Base-by-base conservation (phyloP, 768 basidiomycete genomes). In the Boletus rex-veris region DNA sequence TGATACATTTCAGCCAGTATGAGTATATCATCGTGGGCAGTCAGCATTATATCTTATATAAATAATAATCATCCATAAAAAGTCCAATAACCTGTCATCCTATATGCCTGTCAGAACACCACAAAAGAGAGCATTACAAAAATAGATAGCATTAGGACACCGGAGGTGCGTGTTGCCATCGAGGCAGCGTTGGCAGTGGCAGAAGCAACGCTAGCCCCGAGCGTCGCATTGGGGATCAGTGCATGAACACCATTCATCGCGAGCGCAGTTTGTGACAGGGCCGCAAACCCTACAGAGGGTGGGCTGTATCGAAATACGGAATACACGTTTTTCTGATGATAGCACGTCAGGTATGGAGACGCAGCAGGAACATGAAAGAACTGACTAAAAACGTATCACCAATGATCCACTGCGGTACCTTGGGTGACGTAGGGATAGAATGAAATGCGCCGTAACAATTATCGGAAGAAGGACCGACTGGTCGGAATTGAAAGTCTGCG, bases 381-480 rank as follows among this genome's bases (percentile, higher is more conserved):
- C 67, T 45, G n/a, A 57, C 67, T 26, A 95, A 79, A 75, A 94
- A 94, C 0, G 90, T 87, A 63, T 94, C 92, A 33, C 94, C 95
- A 28, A 97, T 75, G 61, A 97, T 92, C 93, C 92, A 97, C 9
- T 80, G 57, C 3, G 88, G 85, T 28, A 77, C 73, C 41, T 75
- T 74, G 35, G 71, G 64, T 21, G 81, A 79, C 2, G 77, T 76
- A 21, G 76, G 69, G 47, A 93, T 74, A 46, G 79, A 76, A 67
- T 94, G 97, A 74, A 98, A 88, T 2, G 91, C 86, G 24, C 96
- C 96, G 18, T 92, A 74, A 67, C 96, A 98, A 41, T 71, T 70
- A 31, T 73, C 71, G 3, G 64, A 63, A 10, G 75, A 72, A 24
- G 88, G 65, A 39, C 76, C 68, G 31, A 79, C 74, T 0, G 54